Conservation (phyloP, 169 alveolate species). For the Plasmodium vivax region DNA sequence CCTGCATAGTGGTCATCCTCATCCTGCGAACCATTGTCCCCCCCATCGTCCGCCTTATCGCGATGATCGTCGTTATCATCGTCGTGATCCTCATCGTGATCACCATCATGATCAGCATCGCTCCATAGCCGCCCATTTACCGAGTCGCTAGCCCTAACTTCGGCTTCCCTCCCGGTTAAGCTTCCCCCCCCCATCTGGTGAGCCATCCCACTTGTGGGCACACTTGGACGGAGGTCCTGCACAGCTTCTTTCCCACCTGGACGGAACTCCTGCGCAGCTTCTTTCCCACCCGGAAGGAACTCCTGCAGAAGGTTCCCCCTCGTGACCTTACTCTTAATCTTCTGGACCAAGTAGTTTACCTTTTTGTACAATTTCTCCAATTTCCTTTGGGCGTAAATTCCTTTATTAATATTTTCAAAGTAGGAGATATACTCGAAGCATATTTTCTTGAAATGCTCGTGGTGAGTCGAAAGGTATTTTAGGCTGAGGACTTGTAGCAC, state of each 20-base stretch:
- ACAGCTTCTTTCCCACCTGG: background rate
- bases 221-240: background rate
- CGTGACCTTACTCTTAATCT: slow-evolving; percentile 28
- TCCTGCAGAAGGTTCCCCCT: background rate
- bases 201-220: background rate
- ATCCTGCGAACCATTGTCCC: background rate
- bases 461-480: slow-evolving; percentile 63
- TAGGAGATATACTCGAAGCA: slow-evolving; percentile 65
- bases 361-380: slow-evolving; percentile 35
- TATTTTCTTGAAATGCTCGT: slow-evolving; percentile 55
- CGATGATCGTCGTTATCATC: background rate
- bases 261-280: background rate
- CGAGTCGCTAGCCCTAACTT: background rate
- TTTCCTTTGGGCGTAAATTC: slow-evolving; percentile 7
- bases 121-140: background rate
- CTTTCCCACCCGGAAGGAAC: background rate
- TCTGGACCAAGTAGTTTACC: slow-evolving; percentile 18
- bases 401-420: slow-evolving; percentile 59
- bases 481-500: slow-evolving; percentile 64
- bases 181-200: background rate
- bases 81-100: too few relatives aligned
- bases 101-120: background rate
- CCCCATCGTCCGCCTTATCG: too few relatives aligned
- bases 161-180: background rate
- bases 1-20: background rate